Percentiles rank a stretch among this genome's conserved stretches.
These are phyloP conservation scores for Ceratobasidium sp. DNA, from an alignment of 1,284 basidiomycete species.

Conservation along the genomic window DNA sequence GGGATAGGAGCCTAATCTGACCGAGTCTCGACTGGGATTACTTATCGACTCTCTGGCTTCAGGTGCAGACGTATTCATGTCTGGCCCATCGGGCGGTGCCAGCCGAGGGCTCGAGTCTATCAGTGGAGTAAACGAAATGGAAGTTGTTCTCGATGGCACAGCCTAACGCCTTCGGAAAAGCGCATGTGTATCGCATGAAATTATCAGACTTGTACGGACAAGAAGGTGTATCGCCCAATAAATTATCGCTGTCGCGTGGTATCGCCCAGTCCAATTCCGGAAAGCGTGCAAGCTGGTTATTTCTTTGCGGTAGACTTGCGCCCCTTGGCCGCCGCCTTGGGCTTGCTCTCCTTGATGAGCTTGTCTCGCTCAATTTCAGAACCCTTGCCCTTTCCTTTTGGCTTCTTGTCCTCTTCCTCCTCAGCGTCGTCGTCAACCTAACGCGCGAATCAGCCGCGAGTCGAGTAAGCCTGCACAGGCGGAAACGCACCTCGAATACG, in stretches of 20 bases:
- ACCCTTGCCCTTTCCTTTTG: conserved; percentile 49
- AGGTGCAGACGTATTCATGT: conserved; percentile 72
- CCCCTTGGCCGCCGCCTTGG: conserved; percentile 47
- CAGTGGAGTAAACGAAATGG: conserved; percentile 58
- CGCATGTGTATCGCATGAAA: conserved; percentile 1
- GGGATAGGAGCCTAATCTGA: conserved; percentile 71
- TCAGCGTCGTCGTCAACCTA: conserved; percentile 53
- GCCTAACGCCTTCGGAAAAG: not conserved
- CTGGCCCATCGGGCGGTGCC: conserved; percentile 46
- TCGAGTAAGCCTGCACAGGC: not conserved
- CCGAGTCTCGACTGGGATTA: conserved; percentile 65
- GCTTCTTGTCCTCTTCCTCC: conserved; percentile 53
- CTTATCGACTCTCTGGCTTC: conserved; percentile 79
- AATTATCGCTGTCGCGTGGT: conserved; percentile 10
- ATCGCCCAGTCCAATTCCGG: not conserved
- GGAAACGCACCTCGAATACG: conserved; percentile 64
- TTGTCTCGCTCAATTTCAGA: conserved; percentile 59
- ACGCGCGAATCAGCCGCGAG: conserved; percentile 38
- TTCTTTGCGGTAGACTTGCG: conserved; percentile 44
- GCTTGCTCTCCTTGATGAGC: conserved; percentile 59
- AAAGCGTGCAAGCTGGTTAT: not conserved
- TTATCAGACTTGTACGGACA: conserved; percentile 22
- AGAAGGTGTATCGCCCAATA: conserved; percentile 28
- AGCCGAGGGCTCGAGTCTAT: conserved; percentile 40
- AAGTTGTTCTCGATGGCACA: conserved; percentile 52